A percentile compares a stretch with the other conserved stretches of the same genome.
Evolutionary conservation across 2,329 filamentous ascomycete species (phyloP).

Genomic region (Diaporthe citri): DNA sequence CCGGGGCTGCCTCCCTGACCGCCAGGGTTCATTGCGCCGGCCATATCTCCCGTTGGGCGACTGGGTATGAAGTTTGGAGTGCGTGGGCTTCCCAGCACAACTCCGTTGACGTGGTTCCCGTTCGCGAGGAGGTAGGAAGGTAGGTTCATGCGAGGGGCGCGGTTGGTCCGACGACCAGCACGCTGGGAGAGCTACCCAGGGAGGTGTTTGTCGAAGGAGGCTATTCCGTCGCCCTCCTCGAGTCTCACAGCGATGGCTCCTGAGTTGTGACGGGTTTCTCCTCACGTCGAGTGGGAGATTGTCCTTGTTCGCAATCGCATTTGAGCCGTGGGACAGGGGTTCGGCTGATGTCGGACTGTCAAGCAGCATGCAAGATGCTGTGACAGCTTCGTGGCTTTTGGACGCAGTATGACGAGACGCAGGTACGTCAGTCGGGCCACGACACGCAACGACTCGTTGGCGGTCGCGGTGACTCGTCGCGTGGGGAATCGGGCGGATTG

Average conservation of each 20-base stretch:
- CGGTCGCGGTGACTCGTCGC: slow-evolving; percentile 23
- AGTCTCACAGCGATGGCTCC: not conserved
- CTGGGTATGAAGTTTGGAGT: slow-evolving; percentile 29
- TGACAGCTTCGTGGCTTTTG: slow-evolving; percentile 30
- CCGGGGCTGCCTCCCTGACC: slow-evolving; percentile 38
- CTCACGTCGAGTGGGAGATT: slow-evolving; percentile 32
- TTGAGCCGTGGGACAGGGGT: not conserved
- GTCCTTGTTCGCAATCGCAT: slow-evolving; percentile 32
- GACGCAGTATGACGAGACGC: slow-evolving; percentile 33
- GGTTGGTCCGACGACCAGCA: slow-evolving; percentile 34
- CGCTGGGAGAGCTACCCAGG: slow-evolving; percentile 11
- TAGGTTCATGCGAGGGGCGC: slow-evolving; percentile 26
- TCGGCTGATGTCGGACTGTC: not conserved
- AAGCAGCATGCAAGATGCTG: slow-evolving; percentile 31
- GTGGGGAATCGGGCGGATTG: not conserved
- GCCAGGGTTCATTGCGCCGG: slow-evolving; percentile 39
- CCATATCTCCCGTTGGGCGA: slow-evolving; percentile 32
- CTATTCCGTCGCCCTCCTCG: slow-evolving; percentile 23
- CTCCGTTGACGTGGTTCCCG: slow-evolving; percentile 14
- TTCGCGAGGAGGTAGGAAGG: slow-evolving; percentile 20
- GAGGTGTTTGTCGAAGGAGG: not conserved
- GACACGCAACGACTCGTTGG: slow-evolving; percentile 18
- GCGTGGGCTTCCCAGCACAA: slow-evolving; percentile 31
- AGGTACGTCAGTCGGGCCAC: slow-evolving; percentile 35
- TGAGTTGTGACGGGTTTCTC: slow-evolving; percentile 4